Conservation (phyloP, 2,329 filamentous ascomycete genomes). For the Seiridium cupressi region DNA sequence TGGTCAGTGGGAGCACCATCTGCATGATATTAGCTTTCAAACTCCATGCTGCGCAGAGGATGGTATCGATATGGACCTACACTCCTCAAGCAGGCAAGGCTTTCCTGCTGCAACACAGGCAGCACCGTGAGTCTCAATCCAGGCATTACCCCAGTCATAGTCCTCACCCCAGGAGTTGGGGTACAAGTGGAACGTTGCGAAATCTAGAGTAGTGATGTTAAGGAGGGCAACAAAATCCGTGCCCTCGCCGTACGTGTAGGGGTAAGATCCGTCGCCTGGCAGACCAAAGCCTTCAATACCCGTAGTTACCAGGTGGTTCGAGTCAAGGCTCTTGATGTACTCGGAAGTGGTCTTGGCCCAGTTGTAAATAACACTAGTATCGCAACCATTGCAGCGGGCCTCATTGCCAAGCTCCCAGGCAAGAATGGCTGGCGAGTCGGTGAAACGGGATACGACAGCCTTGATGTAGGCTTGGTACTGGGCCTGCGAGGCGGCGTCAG, state of each 20-base stretch:
- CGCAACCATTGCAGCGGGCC: conserved; percentile 58
- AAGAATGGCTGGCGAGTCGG: conserved; percentile 45
- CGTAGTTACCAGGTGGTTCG: conserved; percentile 61
- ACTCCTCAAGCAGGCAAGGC: conserved; percentile 39
- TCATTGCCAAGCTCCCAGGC: conserved; percentile 56
- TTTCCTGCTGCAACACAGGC: conserved; percentile 37
- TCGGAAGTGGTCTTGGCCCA: conserved; percentile 58
- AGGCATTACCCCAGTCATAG: conserved; percentile 32
- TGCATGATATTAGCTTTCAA: background rate
- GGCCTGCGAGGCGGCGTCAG: conserved; percentile 46
- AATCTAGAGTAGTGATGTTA: conserved; percentile 48
- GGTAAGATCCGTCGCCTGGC: conserved; percentile 49
- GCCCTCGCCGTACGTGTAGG: conserved; percentile 50
- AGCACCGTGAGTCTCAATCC: conserved; percentile 34
- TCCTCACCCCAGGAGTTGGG: conserved; percentile 21
- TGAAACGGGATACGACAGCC: conserved; percentile 47
- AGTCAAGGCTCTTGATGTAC: conserved; percentile 64
- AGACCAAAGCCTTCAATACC: conserved; percentile 55
- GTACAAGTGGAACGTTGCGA: conserved; percentile 47
- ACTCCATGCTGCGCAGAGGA: background rate
- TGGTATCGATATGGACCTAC: conserved; percentile 25
- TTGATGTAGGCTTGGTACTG: conserved; percentile 54
- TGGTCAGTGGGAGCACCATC: conserved; percentile 25
- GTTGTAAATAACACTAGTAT: conserved; percentile 49
- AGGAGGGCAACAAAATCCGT: conserved; percentile 52